Conservation (phyloP, 2,329 filamentous ascomycete species). For the Fusarium sambucinum region DNA sequence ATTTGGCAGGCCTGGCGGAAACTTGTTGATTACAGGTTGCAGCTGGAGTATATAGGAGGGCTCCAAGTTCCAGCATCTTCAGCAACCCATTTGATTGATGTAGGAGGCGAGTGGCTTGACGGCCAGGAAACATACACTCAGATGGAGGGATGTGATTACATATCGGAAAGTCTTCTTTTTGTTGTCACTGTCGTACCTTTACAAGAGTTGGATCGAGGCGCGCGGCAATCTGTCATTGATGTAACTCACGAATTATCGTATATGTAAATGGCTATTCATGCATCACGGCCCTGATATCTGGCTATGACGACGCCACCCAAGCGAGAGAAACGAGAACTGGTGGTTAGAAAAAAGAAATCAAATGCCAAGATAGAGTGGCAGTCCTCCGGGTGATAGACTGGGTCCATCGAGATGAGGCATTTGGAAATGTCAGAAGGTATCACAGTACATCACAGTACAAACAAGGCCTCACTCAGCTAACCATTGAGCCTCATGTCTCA, state of each 20-base stretch:
- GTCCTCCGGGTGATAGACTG: background rate
- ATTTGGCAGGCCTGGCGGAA: background rate
- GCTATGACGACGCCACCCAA: background rate
- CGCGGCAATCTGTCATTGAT: background rate
- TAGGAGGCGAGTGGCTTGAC: no score
- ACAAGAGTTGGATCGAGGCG: background rate
- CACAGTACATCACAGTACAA: background rate
- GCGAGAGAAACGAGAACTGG: background rate
- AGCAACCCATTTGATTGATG: no score
- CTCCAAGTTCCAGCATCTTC: no score
- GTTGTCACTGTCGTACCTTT: no score
- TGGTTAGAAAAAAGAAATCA: background rate
- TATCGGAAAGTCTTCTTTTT: no score
- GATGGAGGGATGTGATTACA: no score
- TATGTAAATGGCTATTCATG: background rate
- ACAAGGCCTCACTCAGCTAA: background rate
- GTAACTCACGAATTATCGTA: background rate
- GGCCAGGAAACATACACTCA: no score
- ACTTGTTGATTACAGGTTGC: background rate
- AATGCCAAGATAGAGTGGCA: background rate
- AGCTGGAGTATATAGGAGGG: rapidly evolving
- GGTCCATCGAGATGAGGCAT: background rate
- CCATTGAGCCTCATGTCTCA: background rate
- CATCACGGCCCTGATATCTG: background rate
- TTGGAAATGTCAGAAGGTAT: background rate